Evolutionary conservation across 2,329 filamentous ascomycete species (phyloP), one percentile per base, ranked within the genome.

Genomic region (Xylariaceae sp.): DNA sequence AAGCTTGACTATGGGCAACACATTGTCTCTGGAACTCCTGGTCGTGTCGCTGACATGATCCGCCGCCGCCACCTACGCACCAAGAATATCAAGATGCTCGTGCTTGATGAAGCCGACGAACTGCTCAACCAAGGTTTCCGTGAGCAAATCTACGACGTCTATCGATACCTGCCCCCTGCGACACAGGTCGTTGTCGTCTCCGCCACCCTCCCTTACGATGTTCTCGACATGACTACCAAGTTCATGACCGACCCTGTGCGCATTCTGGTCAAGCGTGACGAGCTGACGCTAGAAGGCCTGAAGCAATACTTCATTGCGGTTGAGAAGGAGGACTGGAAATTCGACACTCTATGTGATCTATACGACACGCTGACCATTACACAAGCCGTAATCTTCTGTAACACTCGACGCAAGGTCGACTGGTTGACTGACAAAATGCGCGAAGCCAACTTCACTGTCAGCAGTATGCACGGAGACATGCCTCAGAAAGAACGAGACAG

Each of bases 391-490:
- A 99, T 99, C 74, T 99, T 99, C 83, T 99, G 95, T 84, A 99
- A 99, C 78, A 99, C 95, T 6, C 89, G 95, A 66, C 87, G 95
- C 76, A 99, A 99, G 90, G 95, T 99, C 50, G 95, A 99, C 76
- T 99, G 95, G 95, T 81, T 99, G 58, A 98, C 95, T 4, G 95
- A 99, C 79, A 99, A 99, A 83, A 96, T 99, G 91, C 90, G 92
- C 63, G 95, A 97, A 75, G 92, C 92, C 69, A 97, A 99, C 79
- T 99, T 99, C 76, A 99, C 95, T 0, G 95, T 99, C 65, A 96
- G 91, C 69, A 94, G 91, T 69, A 99, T 99, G 95, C 95, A 99
- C 74, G 95, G 95, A 66, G 95, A 99, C 71, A 99, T 99, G 95
- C 92, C 93, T 21, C 95, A 99, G 75, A 95, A 95, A 78, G 93